Conservation (phyloP, 495 filamentous ascomycete genomes). For the Penicillium bovifimosum region DNA sequence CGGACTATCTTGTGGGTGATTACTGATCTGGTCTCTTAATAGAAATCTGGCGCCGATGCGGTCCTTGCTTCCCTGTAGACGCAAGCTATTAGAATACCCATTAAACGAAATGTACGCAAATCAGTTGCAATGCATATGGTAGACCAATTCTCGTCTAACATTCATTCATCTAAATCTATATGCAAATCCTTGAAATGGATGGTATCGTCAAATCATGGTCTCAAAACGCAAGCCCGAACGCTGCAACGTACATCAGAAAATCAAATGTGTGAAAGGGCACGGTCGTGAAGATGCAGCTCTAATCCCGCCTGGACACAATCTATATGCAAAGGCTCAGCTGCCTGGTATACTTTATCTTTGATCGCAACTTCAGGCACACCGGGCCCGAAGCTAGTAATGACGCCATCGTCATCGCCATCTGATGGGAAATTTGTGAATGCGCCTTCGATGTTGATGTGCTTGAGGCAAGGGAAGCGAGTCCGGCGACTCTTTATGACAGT, state of each 20-base stretch:
- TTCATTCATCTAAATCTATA: not conserved
- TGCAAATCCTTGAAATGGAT: not conserved
- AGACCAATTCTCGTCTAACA: no score
- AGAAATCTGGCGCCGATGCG: conserved; percentile 69
- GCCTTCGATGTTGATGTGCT: conserved; percentile 28
- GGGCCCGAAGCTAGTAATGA: not conserved
- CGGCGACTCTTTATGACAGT: conserved; percentile 20
- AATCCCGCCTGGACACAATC: conserved; percentile 23
- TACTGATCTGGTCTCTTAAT: not conserved
- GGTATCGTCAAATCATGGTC: not conserved
- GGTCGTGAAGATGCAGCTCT: conserved; percentile 27
- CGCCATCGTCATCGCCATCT: conserved; percentile 1
- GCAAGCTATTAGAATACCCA: not conserved
- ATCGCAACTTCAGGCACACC: conserved; percentile 11
- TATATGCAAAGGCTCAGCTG: conserved; percentile 19
- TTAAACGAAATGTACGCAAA: no score
- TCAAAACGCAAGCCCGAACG: not conserved
- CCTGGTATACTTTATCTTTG: conserved; percentile 25
- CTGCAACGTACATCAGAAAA: not conserved
- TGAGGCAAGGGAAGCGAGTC: conserved; percentile 14
- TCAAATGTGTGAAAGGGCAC: conserved; percentile 9
- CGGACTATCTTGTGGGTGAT: not conserved
- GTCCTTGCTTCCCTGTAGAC: conserved; percentile 45
- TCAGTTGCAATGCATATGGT: no score
- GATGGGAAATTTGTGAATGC: conserved; percentile 24